Base-by-base conservation (phyloP, 176 grass and related monocot species). In the Triticum timopheevii region DNA sequence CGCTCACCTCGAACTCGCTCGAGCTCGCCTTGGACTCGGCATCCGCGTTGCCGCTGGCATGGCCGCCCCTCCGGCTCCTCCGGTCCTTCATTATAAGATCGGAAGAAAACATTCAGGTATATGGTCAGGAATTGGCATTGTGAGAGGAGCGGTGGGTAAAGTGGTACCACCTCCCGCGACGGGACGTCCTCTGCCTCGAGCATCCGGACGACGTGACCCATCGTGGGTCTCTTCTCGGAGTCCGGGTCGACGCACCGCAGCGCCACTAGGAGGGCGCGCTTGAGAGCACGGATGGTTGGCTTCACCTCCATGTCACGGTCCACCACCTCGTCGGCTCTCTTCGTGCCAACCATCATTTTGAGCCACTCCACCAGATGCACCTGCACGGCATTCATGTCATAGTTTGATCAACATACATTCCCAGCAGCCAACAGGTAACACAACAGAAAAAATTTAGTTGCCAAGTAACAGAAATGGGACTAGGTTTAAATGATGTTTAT, bases 291-390 rank as follows among this genome's bases (percentile, higher is more conserved):
- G 27, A 86, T 95, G 13, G 82, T 86, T 30, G 93, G 93, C 28
- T 92, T 95, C 25, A 82, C 73, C 45, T 88, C 90, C 85, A 95
- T 90, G 40, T 92, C 87, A 23, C 85, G 85, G 47, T 95, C 93
- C 86, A 95, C 85, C 39, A 92, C 93, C 81, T 95, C 93, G 16
- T 92, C 93, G 0, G 82, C 73, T 71, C 93, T 84, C 73, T 82
- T 89, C 12, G 74, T 80, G 52, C 87, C 93, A 24, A 94, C 90
- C 93, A 94, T 94, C 84, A 90, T 89, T 67, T 94, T 94, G 10
- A 94, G 87, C 93, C 93, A 94, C 80, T 94, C 93, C 54, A 94
- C 93, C 6, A 94, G 87, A 92, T 94, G 90, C 39, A 92, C 90
- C 93, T 94, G 78, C 61, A 85, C 34, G 33, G 9, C 19, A 31